Evolutionary conservation across 768 basidiomycete genomes (phyloP).

Genomic region (Cyclocybe cylindracea): DNA sequence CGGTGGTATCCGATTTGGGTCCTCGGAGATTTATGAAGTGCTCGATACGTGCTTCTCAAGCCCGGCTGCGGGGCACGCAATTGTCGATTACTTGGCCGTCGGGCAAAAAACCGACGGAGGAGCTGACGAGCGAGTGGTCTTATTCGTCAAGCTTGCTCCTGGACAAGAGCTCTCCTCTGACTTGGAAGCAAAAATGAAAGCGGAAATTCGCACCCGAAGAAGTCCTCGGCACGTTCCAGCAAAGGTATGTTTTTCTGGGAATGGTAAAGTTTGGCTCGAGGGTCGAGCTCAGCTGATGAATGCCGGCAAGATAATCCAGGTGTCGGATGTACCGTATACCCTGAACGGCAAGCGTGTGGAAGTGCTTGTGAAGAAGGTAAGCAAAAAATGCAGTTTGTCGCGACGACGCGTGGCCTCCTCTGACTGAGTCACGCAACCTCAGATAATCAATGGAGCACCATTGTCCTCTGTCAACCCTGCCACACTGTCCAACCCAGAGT

Average conservation of each 20-base stretch:
- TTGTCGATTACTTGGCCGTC: constrained; percentile 68
- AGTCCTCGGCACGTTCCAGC: constrained; percentile 79
- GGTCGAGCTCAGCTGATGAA: constrained; percentile 4
- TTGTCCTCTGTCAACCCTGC: constrained; percentile 67
- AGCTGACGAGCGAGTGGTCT: constrained; percentile 72
- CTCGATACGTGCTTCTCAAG: constrained; percentile 61
- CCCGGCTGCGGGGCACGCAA: constrained; percentile 34
- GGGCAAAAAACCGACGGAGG: constrained; percentile 68
- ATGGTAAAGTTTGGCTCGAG: not conserved
- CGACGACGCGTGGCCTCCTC: constrained; percentile 14
- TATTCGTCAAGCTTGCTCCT: constrained; percentile 68
- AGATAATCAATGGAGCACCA: constrained; percentile 83
- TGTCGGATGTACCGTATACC: constrained; percentile 74
- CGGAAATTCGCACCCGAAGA: constrained; percentile 60
- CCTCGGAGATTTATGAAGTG: constrained; percentile 80
- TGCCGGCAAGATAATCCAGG: constrained; percentile 60
- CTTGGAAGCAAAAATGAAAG: constrained; percentile 57
- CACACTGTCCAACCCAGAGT: constrained; percentile 74
- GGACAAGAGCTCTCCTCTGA: constrained; percentile 49
- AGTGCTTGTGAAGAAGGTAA: constrained; percentile 74
- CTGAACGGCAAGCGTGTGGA: constrained; percentile 82
- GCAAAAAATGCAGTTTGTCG: constrained; percentile 3
- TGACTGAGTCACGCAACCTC: constrained; percentile 11
- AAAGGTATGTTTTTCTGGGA: constrained; percentile 43
- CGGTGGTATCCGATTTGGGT: constrained; percentile 81